phyloP scores from a whole-genome alignment of 169 alveolate species.

The Cyclospora cayetanensis region DNA sequence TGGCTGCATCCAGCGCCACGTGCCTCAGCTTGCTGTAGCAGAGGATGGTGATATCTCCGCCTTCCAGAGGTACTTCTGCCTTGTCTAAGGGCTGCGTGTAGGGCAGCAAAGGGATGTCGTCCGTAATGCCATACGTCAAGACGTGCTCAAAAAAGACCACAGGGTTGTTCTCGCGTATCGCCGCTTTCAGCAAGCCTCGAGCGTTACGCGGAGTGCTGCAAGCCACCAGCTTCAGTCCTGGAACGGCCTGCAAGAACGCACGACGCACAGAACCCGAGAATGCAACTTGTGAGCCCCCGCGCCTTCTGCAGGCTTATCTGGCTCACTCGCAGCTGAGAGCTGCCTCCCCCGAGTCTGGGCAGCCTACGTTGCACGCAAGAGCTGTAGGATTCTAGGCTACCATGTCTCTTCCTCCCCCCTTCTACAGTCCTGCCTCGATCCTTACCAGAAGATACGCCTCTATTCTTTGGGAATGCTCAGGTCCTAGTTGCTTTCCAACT shows the following conservation, averaged over 20 bases:
- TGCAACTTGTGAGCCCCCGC: too few relatives aligned
- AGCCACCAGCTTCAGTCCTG: constrained; percentile 91
- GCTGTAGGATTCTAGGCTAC: too few relatives aligned
- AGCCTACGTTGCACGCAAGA: too few relatives aligned
- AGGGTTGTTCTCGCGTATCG: constrained; percentile 91
- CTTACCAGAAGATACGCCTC: constrained; percentile 90
- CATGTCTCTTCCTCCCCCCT: background rate
- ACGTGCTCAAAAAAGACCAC: constrained; percentile 93
- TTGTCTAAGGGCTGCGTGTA: constrained; percentile 89
- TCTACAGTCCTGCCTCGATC: background rate
- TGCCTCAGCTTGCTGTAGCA: constrained; percentile 89
- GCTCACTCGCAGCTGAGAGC: too few relatives aligned
- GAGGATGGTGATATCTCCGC: constrained; percentile 88
- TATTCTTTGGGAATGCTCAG: constrained; percentile 92
- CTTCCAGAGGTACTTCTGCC: constrained; percentile 89
- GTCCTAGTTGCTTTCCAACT: constrained; percentile 93
- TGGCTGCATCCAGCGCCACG: constrained; percentile 88
- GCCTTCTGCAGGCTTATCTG: too few relatives aligned
- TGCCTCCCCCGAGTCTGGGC: too few relatives aligned
- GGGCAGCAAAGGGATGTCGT: constrained; percentile 86
- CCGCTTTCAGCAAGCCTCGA: constrained; percentile 90
- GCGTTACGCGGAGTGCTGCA: constrained; percentile 91
- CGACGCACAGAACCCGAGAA: constrained; percentile 7
- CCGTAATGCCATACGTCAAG: constrained; percentile 86
- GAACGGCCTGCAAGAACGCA: constrained; percentile 76